Base-by-base conservation (phyloP, 2,329 filamentous ascomycete genomes). In the Trichoderma koningii region DNA sequence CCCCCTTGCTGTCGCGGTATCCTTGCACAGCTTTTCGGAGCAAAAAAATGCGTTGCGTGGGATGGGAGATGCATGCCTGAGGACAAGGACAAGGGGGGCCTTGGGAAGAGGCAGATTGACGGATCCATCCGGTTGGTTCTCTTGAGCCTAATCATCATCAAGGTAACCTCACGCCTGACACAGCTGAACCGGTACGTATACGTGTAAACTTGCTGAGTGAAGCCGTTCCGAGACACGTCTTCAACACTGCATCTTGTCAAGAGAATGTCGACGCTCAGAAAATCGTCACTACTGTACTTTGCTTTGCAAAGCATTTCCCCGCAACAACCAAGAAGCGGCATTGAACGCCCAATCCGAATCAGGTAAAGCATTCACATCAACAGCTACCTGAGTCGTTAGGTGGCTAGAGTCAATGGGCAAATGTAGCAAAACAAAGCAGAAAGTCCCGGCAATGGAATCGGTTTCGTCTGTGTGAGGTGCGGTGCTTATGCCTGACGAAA, bases 81-180 rank as follows among this genome's bases (percentile, higher is more conserved):
- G 47, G 53, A 56, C 55, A 56, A 50, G 52, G 61, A 23, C 21
- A 23, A 23, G 21, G 52, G 51, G 30, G 30, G 6, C 9, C 38
- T 34, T 52, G 55, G 55, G 30, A 44, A 55, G 55, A 19, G 17
- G 64, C 64, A 63, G 64, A 56, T 66, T 66, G 64, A 30, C 64
- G 47, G 59, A 63, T 64, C 64, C 64, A 63, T 51, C 51, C 28
- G 45, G n/a, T 34, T 52, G 50, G 51, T 63, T 64, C 42, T 41
- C 30, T 10, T 34, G 30, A 34, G 30, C 30, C 30, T 10, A 12
- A 34, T 34, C 21, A 23, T 23, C 21, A 23, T 23, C 21, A 66
- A 66, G 64, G 64, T 52, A 66, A 66, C 64, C 64, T 66, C 59
- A 63, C 47, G 21, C 26, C 44, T 26, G 47, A 28, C 21, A 52